phyloP scores from a whole-genome alignment of 1,284 basidiomycete genomes.

The Cryptococcus sp. region DNA sequence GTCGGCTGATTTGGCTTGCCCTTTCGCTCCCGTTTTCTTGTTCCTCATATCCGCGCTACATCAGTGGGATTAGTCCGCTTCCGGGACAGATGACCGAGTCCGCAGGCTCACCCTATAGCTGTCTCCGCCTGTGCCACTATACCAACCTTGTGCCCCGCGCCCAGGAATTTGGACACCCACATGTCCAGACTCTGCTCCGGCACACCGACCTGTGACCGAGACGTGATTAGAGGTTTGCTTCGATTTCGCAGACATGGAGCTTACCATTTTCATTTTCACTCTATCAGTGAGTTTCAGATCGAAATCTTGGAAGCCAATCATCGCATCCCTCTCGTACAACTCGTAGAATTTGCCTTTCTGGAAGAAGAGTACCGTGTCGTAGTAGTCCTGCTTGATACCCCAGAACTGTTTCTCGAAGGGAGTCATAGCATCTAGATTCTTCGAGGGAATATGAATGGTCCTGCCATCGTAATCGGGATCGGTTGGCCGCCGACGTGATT shows the following conservation, averaged over 20 bases:
- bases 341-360: slow-evolving; percentile 68
- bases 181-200: slow-evolving; percentile 88
- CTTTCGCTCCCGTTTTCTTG: slow-evolving; percentile 43
- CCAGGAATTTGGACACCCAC: slow-evolving; percentile 57
- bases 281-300: slow-evolving; percentile 70
- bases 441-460: slow-evolving; percentile 78
- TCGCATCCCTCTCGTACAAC: slow-evolving; percentile 94
- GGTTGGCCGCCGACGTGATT: slow-evolving; percentile 70
- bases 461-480: slow-evolving; percentile 89
- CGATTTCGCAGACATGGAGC: neutral
- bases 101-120: slow-evolving; percentile 59
- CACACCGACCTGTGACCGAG: slow-evolving; percentile 73
- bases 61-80: too few species aligned
- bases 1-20: slow-evolving; percentile 35
- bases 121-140: slow-evolving; percentile 97
- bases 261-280: slow-evolving; percentile 98
- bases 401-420: slow-evolving; percentile 93
- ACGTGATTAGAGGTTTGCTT: neutral
- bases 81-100: too few species aligned
- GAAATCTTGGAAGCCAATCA: slow-evolving; percentile 83
- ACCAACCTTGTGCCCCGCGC: slow-evolving; percentile 88
- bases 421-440: slow-evolving; percentile 81
- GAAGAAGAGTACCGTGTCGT: slow-evolving; percentile 94
- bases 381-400: slow-evolving; percentile 96
- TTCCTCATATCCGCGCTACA: slow-evolving; percentile 56